Base-by-base conservation (phyloP, 2,329 filamentous ascomycete genomes). In the Lojkania enalia region DNA sequence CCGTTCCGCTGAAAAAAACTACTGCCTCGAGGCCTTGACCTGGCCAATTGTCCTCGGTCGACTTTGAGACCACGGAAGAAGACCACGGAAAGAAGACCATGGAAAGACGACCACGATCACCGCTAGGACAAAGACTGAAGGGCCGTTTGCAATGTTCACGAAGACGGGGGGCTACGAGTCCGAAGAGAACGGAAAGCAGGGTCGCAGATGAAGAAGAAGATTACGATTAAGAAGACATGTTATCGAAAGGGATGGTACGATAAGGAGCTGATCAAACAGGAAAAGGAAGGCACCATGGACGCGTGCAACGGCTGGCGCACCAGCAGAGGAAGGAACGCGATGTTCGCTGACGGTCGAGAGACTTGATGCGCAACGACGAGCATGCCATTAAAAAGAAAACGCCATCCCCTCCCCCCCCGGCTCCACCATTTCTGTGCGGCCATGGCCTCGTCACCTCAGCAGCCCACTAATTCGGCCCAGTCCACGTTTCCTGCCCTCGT, bases 261-360 rank as follows among this genome's bases (percentile, higher is more conserved):
- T 12, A 12, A 4, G 5, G 20, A 5, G 33, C n/a, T 6, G 21
- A 11, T 37, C 40, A 21, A 19, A 31, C 32, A 21, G 19, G 29
- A 33, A 32, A 12, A 33, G 25, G 44, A 47, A 42, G 39, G 23
- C 20, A 21, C 32, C 11, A 30, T 15, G 25, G 19, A n/a, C 19
- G 29, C 32, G 42, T 36, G 21, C 20, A 12, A 39, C 35, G 36
- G 46, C 39, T 47, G 37, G 49, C 35, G 41, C 39, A 32, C 37
- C 38, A 38, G 30, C 35, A 51, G 35, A 41, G 41, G 47, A 48
- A 49, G 52, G 49, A 51, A 40, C 23, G 41, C 49, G 32, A 31
- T 39, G 16, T 33, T 20, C 9, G 5, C 15, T 39, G 31, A 36
- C 25, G 33, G 7, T 18, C 38, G 4, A 15, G 18, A 15, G 13